Conservation (phyloP, 2,329 filamentous ascomycete genomes). For the Dactylellina leptospora region DNA sequence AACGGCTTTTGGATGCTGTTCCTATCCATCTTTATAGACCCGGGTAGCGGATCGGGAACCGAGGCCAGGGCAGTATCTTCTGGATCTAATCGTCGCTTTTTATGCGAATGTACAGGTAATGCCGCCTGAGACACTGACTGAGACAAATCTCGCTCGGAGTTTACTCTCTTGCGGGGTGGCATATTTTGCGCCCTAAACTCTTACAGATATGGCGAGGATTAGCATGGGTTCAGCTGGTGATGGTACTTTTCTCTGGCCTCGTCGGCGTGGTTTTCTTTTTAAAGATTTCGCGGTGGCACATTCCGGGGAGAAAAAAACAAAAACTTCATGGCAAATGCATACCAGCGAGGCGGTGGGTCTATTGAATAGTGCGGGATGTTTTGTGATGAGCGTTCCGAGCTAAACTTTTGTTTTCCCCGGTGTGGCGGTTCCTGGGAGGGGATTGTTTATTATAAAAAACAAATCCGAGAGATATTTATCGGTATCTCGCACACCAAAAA, state of each 20-base stretch:
- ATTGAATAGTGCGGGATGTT: not conserved
- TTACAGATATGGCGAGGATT: constrained; percentile 45
- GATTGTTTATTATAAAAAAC: constrained; percentile 7
- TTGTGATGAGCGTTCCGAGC: not conserved
- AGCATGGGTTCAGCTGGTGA: constrained; percentile 38
- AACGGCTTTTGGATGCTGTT: constrained; percentile 36
- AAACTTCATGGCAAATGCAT: constrained; percentile 44
- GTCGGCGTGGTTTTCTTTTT: constrained; percentile 14
- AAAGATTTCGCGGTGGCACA: constrained; percentile 8
- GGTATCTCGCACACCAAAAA: not conserved
- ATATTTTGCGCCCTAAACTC: constrained; percentile 46
- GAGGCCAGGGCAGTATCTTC: constrained; percentile 10
- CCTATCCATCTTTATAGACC: constrained; percentile 49
- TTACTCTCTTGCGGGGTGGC: constrained; percentile 47
- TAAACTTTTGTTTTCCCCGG: constrained; percentile 8
- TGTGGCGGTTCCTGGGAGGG: constrained; percentile 22
- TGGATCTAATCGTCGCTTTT: constrained; percentile 46
- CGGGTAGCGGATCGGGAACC: not conserved
- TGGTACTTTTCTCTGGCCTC: constrained; percentile 2
- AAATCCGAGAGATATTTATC: not conserved
- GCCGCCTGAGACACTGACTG: constrained; percentile 40
- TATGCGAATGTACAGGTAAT: constrained; percentile 32
- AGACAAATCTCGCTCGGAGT: constrained; percentile 46
- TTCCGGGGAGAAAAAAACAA: constrained; percentile 38
- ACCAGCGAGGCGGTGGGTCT: constrained; percentile 22